These are phyloP conservation scores for Teratosphaeria destructans DNA, from an alignment of 2,329 filamentous ascomycete species.

Conservation along the genomic window DNA sequence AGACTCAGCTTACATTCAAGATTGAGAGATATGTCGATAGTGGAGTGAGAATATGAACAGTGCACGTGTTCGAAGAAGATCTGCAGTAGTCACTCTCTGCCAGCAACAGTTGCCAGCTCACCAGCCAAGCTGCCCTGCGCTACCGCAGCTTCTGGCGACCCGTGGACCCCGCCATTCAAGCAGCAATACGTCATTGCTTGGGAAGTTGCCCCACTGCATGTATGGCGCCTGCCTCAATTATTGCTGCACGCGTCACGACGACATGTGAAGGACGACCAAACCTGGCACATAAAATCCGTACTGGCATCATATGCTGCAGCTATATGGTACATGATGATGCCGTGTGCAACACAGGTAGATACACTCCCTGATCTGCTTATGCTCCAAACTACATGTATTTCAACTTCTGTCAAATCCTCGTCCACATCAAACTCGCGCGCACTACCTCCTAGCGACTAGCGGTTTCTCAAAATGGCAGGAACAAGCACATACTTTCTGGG, in stretches of 20 bases:
- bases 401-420: neutral
- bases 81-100: neutral
- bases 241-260: neutral
- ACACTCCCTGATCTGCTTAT: neutral
- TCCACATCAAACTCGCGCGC: neutral
- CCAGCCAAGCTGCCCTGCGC: neutral
- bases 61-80: neutral
- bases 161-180: neutral
- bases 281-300: neutral
- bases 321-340: neutral
- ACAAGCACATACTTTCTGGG: constrained; percentile 13
- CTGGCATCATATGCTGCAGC: neutral
- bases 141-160: neutral
- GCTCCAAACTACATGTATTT: neutral
- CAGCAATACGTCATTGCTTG: neutral
- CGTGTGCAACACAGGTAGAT: neutral
- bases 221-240: neutral
- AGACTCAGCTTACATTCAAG: no score
- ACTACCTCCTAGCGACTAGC: neutral
- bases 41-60: neutral
- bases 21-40: neutral
- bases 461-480: constrained; percentile 10
- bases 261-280: neutral
- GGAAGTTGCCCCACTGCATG: neutral
- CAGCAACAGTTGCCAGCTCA: neutral